Conservation (phyloP, 2,329 filamentous ascomycete genomes). For the Xylariales sp. region DNA sequence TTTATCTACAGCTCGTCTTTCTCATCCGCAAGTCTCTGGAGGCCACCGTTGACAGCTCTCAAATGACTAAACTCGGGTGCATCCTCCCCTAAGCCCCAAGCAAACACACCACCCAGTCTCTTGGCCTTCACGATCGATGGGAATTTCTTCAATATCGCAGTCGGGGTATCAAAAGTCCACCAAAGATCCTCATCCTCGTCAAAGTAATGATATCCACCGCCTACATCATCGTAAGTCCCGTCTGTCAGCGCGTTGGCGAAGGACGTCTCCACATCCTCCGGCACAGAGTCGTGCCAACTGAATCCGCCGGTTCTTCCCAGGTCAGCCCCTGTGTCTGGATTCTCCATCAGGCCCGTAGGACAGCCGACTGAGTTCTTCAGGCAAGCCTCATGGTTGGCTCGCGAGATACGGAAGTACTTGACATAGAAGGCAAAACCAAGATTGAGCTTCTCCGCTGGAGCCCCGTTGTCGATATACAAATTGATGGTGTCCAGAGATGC, state of each 20-base stretch:
- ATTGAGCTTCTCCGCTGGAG: constrained; percentile 51
- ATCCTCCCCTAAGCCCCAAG: constrained; percentile 29
- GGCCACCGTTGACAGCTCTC: constrained; percentile 17
- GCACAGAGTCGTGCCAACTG: constrained; percentile 25
- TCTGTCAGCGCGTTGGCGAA: constrained; percentile 18
- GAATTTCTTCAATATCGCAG: constrained; percentile 24
- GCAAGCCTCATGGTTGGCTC: constrained; percentile 42
- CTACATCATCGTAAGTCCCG: constrained; percentile 23
- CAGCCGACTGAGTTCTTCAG: constrained; percentile 49
- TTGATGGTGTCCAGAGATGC: constrained; percentile 49
- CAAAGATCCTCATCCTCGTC: constrained; percentile 23
- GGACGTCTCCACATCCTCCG: constrained; percentile 21
- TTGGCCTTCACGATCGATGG: constrained; percentile 20
- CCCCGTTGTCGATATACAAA: constrained; percentile 55
- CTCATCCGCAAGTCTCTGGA: background rate
- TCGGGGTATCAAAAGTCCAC: constrained; percentile 29
- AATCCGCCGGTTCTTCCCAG: constrained; percentile 38
- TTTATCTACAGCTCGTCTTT: constrained; percentile 6
- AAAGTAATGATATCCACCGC: constrained; percentile 27
- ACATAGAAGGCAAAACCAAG: constrained; percentile 66
- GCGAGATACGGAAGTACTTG: constrained; percentile 59
- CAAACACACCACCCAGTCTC: constrained; percentile 27
- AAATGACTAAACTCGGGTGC: constrained; percentile 24
- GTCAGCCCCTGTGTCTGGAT: constrained; percentile 54
- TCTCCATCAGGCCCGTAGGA: constrained; percentile 53